Conservation (phyloP, 2,329 filamentous ascomycete genomes). For the Tetracladium maxilliforme region DNA sequence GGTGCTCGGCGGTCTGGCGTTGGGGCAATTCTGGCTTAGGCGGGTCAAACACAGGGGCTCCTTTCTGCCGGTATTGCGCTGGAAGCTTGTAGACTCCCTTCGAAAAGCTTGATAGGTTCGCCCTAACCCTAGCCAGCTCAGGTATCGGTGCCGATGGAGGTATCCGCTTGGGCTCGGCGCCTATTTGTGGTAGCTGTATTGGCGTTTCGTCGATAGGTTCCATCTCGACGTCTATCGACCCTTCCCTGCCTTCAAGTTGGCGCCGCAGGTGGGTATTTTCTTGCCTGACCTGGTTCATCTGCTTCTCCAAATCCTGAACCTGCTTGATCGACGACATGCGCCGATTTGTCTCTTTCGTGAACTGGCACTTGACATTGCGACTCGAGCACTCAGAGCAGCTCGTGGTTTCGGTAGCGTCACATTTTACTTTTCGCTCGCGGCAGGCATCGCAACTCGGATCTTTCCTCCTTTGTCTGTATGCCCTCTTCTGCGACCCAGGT, state of each 20-base stretch:
- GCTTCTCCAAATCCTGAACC: constrained; percentile 91
- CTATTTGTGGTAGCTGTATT: constrained; percentile 48
- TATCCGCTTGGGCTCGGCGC: constrained; percentile 48
- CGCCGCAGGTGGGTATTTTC: constrained; percentile 65
- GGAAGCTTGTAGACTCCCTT: constrained; percentile 72
- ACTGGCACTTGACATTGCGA: constrained; percentile 92
- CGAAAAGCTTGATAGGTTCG: constrained; percentile 58
- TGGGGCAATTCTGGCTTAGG: constrained; percentile 54
- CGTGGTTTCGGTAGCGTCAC: constrained; percentile 89
- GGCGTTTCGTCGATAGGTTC: constrained; percentile 23
- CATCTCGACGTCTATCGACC: constrained; percentile 25
- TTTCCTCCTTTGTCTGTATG: constrained; percentile 87
- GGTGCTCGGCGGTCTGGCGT: constrained; percentile 51
- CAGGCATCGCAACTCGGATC: constrained; percentile 96
- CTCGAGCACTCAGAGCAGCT: constrained; percentile 97
- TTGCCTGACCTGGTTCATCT: constrained; percentile 65
- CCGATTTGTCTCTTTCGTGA: constrained; percentile 96
- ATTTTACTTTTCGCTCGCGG: constrained; percentile 73
- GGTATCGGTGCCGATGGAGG: constrained; percentile 45
- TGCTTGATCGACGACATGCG: constrained; percentile 99
- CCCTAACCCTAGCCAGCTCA: constrained; percentile 57
- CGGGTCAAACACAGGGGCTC: constrained; percentile 32
- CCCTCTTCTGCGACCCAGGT: constrained; percentile 70
- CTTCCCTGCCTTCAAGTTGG: constrained; percentile 33
- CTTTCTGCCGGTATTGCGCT: constrained; percentile 44